Evolutionary conservation across 176 grass and related monocot genomes (phyloP).

Genomic region (Carex myosuroides): DNA sequence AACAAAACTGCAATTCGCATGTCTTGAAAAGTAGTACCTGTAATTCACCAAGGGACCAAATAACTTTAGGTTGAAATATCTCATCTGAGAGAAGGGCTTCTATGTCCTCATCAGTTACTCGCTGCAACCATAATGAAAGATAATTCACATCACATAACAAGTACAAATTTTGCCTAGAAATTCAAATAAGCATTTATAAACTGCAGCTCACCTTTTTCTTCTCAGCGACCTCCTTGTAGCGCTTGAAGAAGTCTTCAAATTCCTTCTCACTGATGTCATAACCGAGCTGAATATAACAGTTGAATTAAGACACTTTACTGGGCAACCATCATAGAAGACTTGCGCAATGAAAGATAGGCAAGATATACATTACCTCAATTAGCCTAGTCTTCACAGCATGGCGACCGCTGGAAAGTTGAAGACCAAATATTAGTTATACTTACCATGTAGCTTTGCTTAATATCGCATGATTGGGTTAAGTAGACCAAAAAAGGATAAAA

Average conservation of each 20-base stretch:
- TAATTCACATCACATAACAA: not conserved
- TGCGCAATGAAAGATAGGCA: not conserved
- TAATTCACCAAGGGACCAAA: constrained; percentile 87
- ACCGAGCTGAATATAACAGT: constrained; percentile 48
- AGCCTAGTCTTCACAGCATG: constrained; percentile 88
- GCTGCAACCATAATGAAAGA: constrained; percentile 34
- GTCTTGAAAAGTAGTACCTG: constrained; percentile 49
- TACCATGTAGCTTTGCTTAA: not conserved
- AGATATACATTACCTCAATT: constrained; percentile 58
- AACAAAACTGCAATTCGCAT: not conserved
- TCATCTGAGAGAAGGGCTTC: constrained; percentile 87
- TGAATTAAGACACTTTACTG: constrained; percentile 7
- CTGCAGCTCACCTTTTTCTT: constrained; percentile 77
- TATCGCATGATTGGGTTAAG: not conserved
- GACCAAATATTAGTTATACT: constrained; percentile 6
- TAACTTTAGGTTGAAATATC: constrained; percentile 87
- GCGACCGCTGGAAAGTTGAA: constrained; percentile 60
- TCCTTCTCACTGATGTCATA: constrained; percentile 85
- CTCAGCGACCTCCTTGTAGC: constrained; percentile 97
- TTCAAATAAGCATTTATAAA: not conserved
- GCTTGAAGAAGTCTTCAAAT: constrained; percentile 93
- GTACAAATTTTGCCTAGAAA: not conserved
- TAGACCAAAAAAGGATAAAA: not conserved
- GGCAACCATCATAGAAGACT: constrained; percentile 6
- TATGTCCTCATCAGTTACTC: constrained; percentile 85